Conservation (phyloP, 352 stramenopile species). For the Thalassiosira livingstoniorum region DNA sequence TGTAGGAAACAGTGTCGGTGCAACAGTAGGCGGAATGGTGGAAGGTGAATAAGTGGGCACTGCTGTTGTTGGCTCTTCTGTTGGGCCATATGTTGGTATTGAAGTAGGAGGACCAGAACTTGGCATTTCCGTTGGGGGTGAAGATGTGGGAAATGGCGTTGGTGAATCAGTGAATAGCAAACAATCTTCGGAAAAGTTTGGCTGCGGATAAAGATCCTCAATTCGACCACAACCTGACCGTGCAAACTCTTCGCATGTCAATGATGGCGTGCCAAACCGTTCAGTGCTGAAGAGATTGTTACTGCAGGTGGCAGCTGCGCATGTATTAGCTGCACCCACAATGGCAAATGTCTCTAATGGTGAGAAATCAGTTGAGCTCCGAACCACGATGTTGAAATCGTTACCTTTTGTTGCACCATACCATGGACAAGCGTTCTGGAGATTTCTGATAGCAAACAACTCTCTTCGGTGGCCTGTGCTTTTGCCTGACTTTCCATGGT, state of each 20-base stretch:
- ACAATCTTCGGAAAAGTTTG: neutral
- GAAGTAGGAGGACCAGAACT: no score
- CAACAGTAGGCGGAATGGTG: no score
- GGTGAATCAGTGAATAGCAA: neutral
- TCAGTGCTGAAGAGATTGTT: neutral
- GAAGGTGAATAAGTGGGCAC: no score
- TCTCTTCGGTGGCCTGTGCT: neutral
- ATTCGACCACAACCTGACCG: neutral
- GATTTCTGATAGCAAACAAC: neutral
- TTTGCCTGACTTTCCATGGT: no score
- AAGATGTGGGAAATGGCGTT: neutral
- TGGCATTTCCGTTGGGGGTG: neutral
- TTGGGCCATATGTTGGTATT: no score
- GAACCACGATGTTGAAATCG: neutral
- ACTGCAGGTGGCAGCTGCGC: neutral
- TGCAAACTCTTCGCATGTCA: conserved; percentile 1
- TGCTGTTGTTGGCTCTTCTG: no score
- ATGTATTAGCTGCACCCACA: neutral
- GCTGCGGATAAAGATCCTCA: neutral
- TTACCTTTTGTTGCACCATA: neutral
- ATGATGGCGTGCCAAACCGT: neutral
- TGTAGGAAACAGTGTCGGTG: no score
- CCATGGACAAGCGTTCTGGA: neutral
- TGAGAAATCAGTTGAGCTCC: neutral
- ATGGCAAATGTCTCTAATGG: neutral